Percentiles rank a stretch among this genome's conserved stretches.
Evolutionary conservation across 2,329 filamentous ascomycete genomes (phyloP).

Genomic region (Thielaviopsis populi): DNA sequence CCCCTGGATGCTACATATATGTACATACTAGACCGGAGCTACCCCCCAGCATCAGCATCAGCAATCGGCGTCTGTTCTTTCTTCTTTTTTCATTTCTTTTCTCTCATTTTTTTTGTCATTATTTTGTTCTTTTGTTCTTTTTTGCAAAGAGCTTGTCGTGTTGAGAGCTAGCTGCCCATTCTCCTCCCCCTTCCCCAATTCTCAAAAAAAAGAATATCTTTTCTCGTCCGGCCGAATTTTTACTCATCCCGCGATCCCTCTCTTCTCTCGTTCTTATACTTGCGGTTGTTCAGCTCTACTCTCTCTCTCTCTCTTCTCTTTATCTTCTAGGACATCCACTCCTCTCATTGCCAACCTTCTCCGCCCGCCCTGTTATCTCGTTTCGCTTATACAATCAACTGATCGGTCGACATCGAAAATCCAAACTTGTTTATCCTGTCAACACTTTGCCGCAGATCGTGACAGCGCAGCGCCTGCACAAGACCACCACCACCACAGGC

Average conservation of each 20-base stretch:
- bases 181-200: background rate
- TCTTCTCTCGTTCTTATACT: background rate
- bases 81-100: background rate
- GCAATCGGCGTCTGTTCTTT: background rate
- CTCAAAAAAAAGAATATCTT: constrained; percentile 3
- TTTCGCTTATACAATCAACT: background rate
- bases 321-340: background rate
- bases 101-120: too few species aligned
- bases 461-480: background rate
- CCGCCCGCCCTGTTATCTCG: background rate
- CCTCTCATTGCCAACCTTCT: background rate
- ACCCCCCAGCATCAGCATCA: constrained; percentile 1
- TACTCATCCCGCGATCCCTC: background rate
- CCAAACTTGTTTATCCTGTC: background rate
- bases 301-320: background rate
- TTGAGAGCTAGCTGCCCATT: background rate
- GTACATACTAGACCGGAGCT: background rate
- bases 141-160: background rate
- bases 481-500: background rate
- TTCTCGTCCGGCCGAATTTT: background rate
- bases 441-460: background rate
- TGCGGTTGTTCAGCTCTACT: too few species aligned
- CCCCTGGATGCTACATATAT: constrained; percentile 3
- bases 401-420: background rate
- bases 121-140: background rate